Conservation (phyloP, 176 grass and related monocot genomes). For the Aegilops longissima region DNA sequence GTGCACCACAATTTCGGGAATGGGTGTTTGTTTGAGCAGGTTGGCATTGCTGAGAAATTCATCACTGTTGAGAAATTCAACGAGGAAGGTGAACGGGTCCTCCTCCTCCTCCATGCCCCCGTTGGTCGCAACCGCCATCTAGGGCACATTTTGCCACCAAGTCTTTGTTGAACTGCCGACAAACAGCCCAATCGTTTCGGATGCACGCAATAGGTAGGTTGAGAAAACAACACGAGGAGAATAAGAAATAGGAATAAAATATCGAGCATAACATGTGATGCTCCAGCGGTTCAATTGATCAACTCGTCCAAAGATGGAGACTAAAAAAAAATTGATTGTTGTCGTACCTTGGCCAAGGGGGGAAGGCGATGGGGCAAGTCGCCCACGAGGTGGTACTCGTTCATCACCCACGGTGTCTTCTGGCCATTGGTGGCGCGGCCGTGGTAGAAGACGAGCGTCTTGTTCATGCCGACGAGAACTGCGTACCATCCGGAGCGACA, state of each 20-base stretch:
- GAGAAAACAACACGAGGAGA: neutral
- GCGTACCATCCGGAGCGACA: no score
- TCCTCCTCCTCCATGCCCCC: neutral
- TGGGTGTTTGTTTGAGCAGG: neutral
- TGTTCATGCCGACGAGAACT: no score
- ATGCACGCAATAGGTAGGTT: neutral
- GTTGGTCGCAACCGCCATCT: no score
- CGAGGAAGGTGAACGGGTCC: neutral
- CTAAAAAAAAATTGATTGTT: neutral
- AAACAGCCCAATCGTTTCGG: no score
- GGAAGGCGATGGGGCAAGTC: constrained; percentile 3
- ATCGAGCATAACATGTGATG: no score
- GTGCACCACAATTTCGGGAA: neutral
- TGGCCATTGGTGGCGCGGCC: no score
- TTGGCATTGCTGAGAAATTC: constrained; percentile 10
- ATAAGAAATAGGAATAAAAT: no score
- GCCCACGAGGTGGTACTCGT: no score
- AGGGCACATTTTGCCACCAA: no score
- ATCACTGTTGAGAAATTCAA: neutral
- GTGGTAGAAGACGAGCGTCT: no score
- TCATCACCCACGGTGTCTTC: no score
- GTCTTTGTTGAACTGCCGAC: neutral
- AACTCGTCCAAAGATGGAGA: neutral
- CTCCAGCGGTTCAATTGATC: no score
- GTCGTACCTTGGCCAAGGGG: constrained; percentile 50